Evolutionary conservation across 148 eudicot species (phyloP).

Genomic region (Persicaria maculosa): DNA sequence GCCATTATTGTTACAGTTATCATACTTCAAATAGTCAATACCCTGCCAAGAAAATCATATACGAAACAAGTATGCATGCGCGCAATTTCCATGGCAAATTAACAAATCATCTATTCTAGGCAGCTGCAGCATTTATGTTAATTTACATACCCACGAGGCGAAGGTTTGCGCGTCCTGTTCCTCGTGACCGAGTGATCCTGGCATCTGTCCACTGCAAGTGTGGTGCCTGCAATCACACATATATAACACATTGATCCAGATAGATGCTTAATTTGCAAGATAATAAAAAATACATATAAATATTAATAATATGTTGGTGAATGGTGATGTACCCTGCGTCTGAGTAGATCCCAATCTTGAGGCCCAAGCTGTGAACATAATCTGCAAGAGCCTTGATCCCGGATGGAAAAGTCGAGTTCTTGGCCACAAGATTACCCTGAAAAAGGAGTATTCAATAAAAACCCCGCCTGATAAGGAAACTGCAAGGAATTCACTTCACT

Average conservation of each 20-base stretch:
- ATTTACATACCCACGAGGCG: slow-evolving; percentile 55
- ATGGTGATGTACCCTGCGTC: slow-evolving; percentile 67
- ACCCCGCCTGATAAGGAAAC: neutral
- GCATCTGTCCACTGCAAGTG: slow-evolving; percentile 67
- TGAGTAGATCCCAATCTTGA: slow-evolving; percentile 72
- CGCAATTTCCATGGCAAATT: neutral
- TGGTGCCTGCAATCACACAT: slow-evolving; percentile 20
- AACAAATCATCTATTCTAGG: neutral
- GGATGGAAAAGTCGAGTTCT: slow-evolving; percentile 58
- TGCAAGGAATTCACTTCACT: neutral
- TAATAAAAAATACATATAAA: neutral
- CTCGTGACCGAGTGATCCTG: slow-evolving; percentile 79
- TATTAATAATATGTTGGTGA: too few species aligned
- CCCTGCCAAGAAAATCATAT: slow-evolving; percentile 28
- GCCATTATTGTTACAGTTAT: slow-evolving; percentile 60
- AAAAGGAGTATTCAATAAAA: slow-evolving; percentile 3
- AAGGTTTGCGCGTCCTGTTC: slow-evolving; percentile 71
- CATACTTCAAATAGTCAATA: slow-evolving; percentile 86
- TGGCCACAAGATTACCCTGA: slow-evolving; percentile 60
- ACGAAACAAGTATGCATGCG: neutral
- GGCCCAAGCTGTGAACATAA: slow-evolving; percentile 77
- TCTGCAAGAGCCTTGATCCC: slow-evolving; percentile 86
- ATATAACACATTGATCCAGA: neutral
- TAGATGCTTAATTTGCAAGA: neutral
- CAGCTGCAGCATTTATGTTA: neutral